Evolutionary conservation across 2,329 filamentous ascomycete genomes (phyloP), one percentile per base, ranked within the genome.

Genomic region (Aspergillus proliferans): DNA sequence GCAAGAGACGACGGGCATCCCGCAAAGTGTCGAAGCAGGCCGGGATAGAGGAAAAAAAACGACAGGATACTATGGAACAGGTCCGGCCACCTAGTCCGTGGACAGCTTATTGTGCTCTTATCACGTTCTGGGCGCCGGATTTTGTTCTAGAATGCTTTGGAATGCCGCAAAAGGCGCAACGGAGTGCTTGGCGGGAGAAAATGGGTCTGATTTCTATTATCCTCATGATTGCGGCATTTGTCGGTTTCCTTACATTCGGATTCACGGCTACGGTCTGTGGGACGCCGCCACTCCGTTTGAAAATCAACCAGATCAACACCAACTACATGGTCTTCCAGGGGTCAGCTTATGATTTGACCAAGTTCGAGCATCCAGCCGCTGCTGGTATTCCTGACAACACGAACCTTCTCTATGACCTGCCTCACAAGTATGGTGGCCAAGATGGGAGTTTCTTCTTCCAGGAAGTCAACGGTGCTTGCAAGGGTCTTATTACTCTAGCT

Each of bases 251-350:
- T 47, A 98, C 93, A 0, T 98, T 98, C 63, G 93, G 93, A 41
- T 98, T 98, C 71, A 97, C 88, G 3, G 81, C 87, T 52, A 84
- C 84, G 4, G 93, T 98, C 15, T 98, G 93, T 68, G 83, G 86
- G 14, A 70, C 73, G 2, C 85, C 88, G 7, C 82, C 83, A 22
- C 73, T 83, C 40, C 84, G 92, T 51, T 74, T 97, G 47, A 85
- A 84, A 54, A 80, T 88, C 65, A 97, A 97, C 69, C 76, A 94
- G 52, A 88, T 98, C 48, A 80, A 80, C 46, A 68, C 63, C 6
- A 89, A 88, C 10, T 96, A 88, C 73, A 91, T 98, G 88, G 97
- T 98, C 57, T 93, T 96, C 66, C 92, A 98, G 61, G 93, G 93
- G 47, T 79, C 83, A 51, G 93, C 93, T 3, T 96, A 95, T 64